Base-by-base conservation (phyloP, 1,139 yeast genomes). In the Blastobotrys ciferrii region DNA sequence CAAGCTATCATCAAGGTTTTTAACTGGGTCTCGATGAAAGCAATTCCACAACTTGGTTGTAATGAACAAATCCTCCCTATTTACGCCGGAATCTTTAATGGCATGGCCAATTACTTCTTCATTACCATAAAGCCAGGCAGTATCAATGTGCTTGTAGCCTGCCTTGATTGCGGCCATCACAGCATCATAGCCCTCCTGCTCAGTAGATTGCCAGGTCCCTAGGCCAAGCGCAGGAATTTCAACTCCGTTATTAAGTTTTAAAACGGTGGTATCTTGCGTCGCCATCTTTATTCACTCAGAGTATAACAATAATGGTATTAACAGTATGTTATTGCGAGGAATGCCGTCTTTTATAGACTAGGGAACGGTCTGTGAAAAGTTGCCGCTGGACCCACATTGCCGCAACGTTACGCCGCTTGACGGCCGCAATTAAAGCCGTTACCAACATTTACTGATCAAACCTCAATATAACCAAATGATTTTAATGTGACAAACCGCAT, bases 1-100 rank as follows among this genome's bases (percentile, higher is more conserved):
- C 62, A 88, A 74, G 1, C 94, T 82, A 43, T 65, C 70, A 42
- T 82, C 78, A 47, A 87, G 69, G 2, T 87, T 88, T 32, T 62
- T 69, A 32, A 66, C 79, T 14, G 80, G 81, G 35, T 75, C 68
- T 56, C 75, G 71, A 59, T 82, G 87, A 61, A 76, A 80, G 31
- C 78, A 71, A 18, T 46, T 47, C 64, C 63, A 68, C 52, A 64
- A 63, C 65, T 81, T 81, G 53, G 81, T 78, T 37, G 86, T 80
- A 56, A 80, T 62, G 66, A 75, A 81, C 20, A 81, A 59, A 47
- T 79, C 73, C 40, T 68, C 68, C 60, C 86, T 75, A 50, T 73
- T 69, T 40, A 78, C 69, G 15, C 74, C 73, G 36, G 75, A 59
- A 46, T 70, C 66, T 6, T 80, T 81, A 12, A 83, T 72, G 58